phyloP scores from a whole-genome alignment of 2,329 filamentous ascomycete species.

The Talaromyces albobiverticillius region DNA sequence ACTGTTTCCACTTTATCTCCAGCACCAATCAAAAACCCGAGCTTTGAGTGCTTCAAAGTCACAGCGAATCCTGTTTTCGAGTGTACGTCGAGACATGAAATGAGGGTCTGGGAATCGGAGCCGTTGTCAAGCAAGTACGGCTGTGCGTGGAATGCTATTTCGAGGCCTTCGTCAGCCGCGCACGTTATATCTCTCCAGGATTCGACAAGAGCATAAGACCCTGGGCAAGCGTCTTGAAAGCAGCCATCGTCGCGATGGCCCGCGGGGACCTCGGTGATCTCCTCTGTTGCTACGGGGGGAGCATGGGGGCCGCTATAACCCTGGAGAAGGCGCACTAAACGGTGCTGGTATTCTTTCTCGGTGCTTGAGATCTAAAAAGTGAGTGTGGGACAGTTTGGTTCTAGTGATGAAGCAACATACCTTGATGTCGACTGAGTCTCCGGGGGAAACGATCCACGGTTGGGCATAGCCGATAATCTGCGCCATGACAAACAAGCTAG shows the following conservation, averaged over 20 bases:
- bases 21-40: not conserved
- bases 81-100: not conserved
- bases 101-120: not conserved
- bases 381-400: no score
- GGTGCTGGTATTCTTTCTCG: not conserved
- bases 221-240: not conserved
- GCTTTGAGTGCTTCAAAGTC: not conserved
- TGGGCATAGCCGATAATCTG: not conserved
- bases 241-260: not conserved
- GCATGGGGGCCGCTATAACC: not conserved
- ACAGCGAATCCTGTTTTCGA: not conserved
- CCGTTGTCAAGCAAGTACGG: not conserved
- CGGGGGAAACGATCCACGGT: not conserved
- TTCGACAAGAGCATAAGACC: not conserved
- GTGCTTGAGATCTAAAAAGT: not conserved
- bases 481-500: no score
- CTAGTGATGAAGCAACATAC: no score
- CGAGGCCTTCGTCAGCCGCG: not conserved
- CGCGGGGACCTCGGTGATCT: no score
- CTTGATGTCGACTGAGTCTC: not conserved
- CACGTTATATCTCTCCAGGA: no score
- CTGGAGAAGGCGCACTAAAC: not conserved
- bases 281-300: not conserved
- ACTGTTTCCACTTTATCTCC: not conserved
- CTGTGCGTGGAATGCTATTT: not conserved